These are phyloP conservation scores for Stagonosporopsis tanaceti DNA, from an alignment of 2,329 filamentous ascomycete species.

Conservation along the genomic window DNA sequence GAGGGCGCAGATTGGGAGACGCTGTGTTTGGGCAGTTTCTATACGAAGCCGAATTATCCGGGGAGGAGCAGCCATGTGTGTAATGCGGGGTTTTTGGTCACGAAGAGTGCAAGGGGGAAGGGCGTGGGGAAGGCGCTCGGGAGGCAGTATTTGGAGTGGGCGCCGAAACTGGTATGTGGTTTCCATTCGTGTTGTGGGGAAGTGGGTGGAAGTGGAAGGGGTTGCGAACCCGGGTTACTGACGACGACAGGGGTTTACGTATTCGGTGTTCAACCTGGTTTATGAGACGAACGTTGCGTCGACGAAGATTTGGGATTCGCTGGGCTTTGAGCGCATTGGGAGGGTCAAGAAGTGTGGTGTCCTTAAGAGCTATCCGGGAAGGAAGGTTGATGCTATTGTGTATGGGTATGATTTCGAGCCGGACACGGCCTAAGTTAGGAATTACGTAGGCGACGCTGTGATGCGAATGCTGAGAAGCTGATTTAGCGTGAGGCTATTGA, in stretches of 20 bases:
- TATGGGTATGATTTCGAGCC: conserved; percentile 23
- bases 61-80: conserved; percentile 85
- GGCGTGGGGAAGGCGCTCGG: conserved; percentile 55
- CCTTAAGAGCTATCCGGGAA: conserved; percentile 19
- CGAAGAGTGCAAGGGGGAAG: conserved; percentile 47
- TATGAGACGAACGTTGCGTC: conserved; percentile 90
- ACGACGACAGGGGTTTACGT: conserved; percentile 71
- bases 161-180: conserved; percentile 46
- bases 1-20: conserved; percentile 64
- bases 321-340: conserved; percentile 87
- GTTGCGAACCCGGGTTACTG: not conserved
- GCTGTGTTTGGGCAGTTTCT: conserved; percentile 80
- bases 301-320: conserved; percentile 54
- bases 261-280: conserved; percentile 88
- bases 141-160: conserved; percentile 55
- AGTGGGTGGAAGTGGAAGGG: no score
- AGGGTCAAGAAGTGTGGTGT: conserved; percentile 62
- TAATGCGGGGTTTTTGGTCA: conserved; percentile 60
- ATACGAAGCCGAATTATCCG: conserved; percentile 85
- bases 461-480: not conserved
- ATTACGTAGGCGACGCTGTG: no score
- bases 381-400: conserved; percentile 20
- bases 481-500: no score
- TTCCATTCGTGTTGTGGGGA: not conserved
- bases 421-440: not conserved